These are phyloP conservation scores for Maudiozyma pseudohumilis DNA, from an alignment of 805 yeast species.

Conservation along the genomic window DNA sequence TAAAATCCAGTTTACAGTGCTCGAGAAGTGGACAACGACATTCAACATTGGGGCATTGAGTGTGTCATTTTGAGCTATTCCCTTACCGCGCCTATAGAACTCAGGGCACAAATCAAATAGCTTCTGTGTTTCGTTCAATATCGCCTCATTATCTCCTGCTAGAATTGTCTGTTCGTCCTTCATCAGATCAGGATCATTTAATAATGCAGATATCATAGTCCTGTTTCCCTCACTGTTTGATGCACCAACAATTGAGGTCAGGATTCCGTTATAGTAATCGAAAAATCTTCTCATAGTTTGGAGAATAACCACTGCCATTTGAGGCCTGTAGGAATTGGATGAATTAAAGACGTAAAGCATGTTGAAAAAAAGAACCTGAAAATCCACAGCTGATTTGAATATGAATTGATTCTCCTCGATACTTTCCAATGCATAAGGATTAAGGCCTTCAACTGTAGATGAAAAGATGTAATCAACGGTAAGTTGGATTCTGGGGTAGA, in stretches of 20 bases:
- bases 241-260: slow-evolving; percentile 21
- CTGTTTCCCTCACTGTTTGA: slow-evolving; percentile 13
- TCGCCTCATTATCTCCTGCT: slow-evolving; percentile 11
- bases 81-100: slow-evolving; percentile 21
- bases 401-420: slow-evolving; percentile 26
- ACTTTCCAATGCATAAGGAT: slow-evolving; percentile 30
- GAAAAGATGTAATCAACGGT: slow-evolving; percentile 46
- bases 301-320: slow-evolving; percentile 36
- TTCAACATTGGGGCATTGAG: slow-evolving; percentile 44
- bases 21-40: slow-evolving; percentile 42
- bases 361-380: slow-evolving; percentile 20
- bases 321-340: slow-evolving; percentile 39
- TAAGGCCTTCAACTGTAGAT: slow-evolving; percentile 33
- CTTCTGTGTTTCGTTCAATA: slow-evolving; percentile 22
- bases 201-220: slow-evolving; percentile 29
- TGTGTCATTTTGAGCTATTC: slow-evolving; percentile 39
- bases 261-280: slow-evolving; percentile 27
- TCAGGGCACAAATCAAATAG: slow-evolving; percentile 23
- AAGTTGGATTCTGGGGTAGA: slow-evolving; percentile 52
- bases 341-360: slow-evolving; percentile 26
- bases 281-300: slow-evolving; percentile 32
- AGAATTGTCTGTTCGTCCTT: slow-evolving; percentile 28
- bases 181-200: slow-evolving; percentile 26
- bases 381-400: slow-evolving; percentile 25
- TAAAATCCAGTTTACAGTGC: slow-evolving; percentile 47